Evolutionary conservation across 2,329 filamentous ascomycete genomes (phyloP).

Genomic region (Neonectria sp.): DNA sequence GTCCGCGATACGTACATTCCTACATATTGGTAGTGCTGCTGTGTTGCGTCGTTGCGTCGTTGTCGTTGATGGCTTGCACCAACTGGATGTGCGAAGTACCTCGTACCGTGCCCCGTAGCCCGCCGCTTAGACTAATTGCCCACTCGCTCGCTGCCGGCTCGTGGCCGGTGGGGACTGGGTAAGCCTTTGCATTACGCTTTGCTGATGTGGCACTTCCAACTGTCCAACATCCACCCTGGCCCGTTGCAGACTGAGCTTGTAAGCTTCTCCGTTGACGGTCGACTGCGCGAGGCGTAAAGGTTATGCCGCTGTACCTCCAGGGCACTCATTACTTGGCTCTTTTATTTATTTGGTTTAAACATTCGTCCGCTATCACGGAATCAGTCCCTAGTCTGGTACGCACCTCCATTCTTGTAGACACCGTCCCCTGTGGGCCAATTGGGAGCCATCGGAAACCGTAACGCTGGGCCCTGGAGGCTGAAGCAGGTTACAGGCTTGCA

Average conservation of each 20-base stretch:
- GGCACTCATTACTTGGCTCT: slow-evolving; percentile 4
- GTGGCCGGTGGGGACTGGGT: slow-evolving; percentile 41
- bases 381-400: slow-evolving; percentile 7
- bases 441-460: slow-evolving; percentile 36
- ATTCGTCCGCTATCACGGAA: neutral
- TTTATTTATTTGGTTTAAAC: neutral
- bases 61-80: slow-evolving; percentile 12
- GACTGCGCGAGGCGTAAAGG: slow-evolving; percentile 18
- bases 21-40: neutral
- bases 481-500: slow-evolving; percentile 28
- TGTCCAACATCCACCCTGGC: slow-evolving; percentile 15
- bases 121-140: slow-evolving; percentile 18
- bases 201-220: slow-evolving; percentile 31
- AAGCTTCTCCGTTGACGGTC: slow-evolving; percentile 7
- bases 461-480: slow-evolving; percentile 36
- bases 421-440: slow-evolving; percentile 23
- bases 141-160: slow-evolving; percentile 34
- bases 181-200: slow-evolving; percentile 26
- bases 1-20: neutral
- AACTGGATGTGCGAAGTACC: slow-evolving; percentile 6
- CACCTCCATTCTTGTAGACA: slow-evolving; percentile 15
- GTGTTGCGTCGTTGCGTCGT: slow-evolving; percentile 17
- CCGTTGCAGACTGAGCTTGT: slow-evolving; percentile 7
- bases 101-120: neutral
- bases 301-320: slow-evolving; percentile 19